Percentiles rank a stretch among this genome's conserved stretches.
phyloP scores from a whole-genome alignment of 306 rosid genomes.

The Casuarina equisetifolia region DNA sequence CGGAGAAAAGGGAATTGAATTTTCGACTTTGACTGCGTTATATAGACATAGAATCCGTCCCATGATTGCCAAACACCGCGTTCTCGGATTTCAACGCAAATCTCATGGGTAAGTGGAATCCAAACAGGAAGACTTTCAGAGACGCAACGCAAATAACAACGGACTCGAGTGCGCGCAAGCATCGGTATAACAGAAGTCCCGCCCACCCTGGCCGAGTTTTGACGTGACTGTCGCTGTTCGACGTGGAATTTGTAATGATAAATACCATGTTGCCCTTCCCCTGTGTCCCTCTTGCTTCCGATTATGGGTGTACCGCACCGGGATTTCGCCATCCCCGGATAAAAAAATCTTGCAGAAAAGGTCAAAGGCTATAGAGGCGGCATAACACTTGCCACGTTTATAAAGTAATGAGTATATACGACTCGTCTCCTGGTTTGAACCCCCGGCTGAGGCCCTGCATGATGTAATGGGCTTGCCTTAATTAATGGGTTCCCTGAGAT shows the following conservation, averaged over 20 bases:
- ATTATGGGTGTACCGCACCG: not conserved
- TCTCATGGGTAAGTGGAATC: constrained; percentile 21
- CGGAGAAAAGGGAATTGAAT: constrained; percentile 19
- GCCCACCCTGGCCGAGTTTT: constrained; percentile 17
- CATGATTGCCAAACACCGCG: constrained; percentile 5
- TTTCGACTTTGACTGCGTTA: constrained; percentile 34
- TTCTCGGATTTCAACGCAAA: constrained; percentile 3
- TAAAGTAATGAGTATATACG: not conserved
- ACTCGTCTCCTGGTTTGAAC: not conserved
- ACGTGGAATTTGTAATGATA: not conserved
- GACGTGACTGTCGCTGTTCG: constrained; percentile 14
- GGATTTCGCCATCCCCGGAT: not conserved
- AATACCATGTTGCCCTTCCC: constrained; percentile 7
- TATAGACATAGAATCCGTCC: constrained; percentile 17
- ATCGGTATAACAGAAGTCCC: constrained; percentile 30
- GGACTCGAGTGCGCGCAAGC: constrained; percentile 17
- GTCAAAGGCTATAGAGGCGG: not conserved
- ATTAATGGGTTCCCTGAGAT: not conserved
- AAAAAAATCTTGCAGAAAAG: too few relatives aligned
- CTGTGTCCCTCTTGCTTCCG: too few relatives aligned
- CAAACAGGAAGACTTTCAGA: not conserved
- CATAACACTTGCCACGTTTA: not conserved
- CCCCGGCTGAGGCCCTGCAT: not conserved
- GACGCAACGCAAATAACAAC: constrained; percentile 18
- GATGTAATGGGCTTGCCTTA: not conserved